Evolutionary conservation across 2,329 filamentous ascomycete species (phyloP), one percentile per base, ranked within the genome.

Genomic region (Sporothrix inflata): DNA sequence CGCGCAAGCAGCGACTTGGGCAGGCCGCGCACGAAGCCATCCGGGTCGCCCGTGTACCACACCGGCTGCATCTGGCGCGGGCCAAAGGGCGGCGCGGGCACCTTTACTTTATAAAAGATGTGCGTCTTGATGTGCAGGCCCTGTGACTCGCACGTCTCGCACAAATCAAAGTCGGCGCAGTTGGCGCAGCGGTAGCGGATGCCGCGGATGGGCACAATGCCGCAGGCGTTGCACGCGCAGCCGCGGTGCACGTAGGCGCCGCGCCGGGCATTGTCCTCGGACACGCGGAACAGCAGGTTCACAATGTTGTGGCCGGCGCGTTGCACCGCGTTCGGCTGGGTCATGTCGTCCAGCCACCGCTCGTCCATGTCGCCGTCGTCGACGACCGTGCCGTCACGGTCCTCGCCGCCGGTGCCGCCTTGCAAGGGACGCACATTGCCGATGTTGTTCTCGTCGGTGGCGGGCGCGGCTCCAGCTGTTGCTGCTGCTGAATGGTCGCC

Each of bases 151-250:
- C 96, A 99, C 8, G 91, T 91, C 79, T 98, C 94, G 83, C 96
- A 99, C 1, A 99, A 88, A 79, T 99, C 96, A 79, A 94, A 98
- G 81, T 99, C 95, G 75, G 93, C 73, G 79, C 96, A 99, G 82
- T 99, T 98, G 77, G 94, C 91, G 81, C 96, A 99, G 73, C 94
- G 92, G 83, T 97, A 99, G 72, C 96, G 89, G 74, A 97, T 92
- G 19, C 96, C 96, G 69, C 93, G 91, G 74, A 99, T 98, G 14
- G 96, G 95, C 67, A 93, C 90, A 77, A 92, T 90, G 71, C 92
- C 92, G 77, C 96, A 99, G 67, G 90, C 90, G 80, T 98, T 97
- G 80, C 96, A 99, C 49, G 91, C 92, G 74, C 97, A 97, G 14
- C 96, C 95, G 14, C 95, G 88, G 80, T 99, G 96, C 27, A 98